Evolutionary conservation across 768 basidiomycete genomes (phyloP).

Genomic region (Filobasidium wieringae): DNA sequence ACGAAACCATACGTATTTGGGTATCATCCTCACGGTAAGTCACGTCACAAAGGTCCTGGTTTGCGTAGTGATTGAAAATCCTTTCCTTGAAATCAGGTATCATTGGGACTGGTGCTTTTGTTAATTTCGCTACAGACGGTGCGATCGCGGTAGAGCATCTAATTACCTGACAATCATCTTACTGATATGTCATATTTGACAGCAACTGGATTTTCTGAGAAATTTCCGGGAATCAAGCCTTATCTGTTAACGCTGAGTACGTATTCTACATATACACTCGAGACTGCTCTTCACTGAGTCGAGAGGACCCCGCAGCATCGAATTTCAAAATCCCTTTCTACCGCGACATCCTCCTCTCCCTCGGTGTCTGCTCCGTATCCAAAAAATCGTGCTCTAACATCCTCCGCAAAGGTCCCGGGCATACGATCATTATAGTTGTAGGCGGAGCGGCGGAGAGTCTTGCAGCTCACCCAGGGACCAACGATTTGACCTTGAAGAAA

Average conservation of each 20-base stretch:
- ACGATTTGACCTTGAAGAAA: slow-evolving; percentile 48
- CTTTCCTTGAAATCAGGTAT: slow-evolving; percentile 50
- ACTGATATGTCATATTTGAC: background rate
- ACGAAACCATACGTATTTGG: slow-evolving; percentile 93
- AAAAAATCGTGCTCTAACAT: slow-evolving; percentile 84
- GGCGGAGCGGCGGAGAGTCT: slow-evolving; percentile 93
- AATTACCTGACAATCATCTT: background rate
- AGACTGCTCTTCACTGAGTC: background rate
- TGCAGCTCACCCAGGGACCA: slow-evolving; percentile 91
- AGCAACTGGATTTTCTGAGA: slow-evolving; percentile 81
- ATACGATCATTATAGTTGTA: slow-evolving; percentile 82
- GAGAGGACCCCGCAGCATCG: slow-evolving; percentile 46
- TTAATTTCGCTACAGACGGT: slow-evolving; percentile 95
- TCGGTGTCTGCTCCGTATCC: slow-evolving; percentile 88
- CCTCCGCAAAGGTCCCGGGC: slow-evolving; percentile 48
- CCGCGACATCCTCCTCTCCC: slow-evolving; percentile 71
- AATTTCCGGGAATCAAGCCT: slow-evolving; percentile 82
- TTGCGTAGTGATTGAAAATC: slow-evolving; percentile 5
- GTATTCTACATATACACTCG: background rate
- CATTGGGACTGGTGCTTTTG: slow-evolving; percentile 92
- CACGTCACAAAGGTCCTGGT: background rate
- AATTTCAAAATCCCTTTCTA: slow-evolving; percentile 92
- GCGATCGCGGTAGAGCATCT: background rate
- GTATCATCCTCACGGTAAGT: slow-evolving; percentile 88
- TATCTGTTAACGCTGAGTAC: slow-evolving; percentile 65